Percentiles rank a stretch among this genome's conserved stretches.
Conservation (phyloP, 2,329 filamentous ascomycete species). For the Dactylellina parvicollis region DNA sequence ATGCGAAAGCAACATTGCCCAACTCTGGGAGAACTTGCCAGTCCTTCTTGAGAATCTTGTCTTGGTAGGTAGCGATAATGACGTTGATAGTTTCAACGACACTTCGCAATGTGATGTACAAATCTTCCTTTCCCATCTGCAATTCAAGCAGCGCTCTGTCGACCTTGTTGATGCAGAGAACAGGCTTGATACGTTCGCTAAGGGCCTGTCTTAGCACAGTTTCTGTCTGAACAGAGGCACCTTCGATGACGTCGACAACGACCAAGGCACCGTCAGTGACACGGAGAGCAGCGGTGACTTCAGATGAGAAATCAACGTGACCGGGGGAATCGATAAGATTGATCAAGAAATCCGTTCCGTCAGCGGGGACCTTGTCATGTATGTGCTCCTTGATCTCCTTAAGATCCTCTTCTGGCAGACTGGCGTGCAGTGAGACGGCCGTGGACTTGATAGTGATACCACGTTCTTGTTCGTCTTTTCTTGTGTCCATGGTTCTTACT, state of each 20-base stretch:
- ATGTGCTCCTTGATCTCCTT: constrained; percentile 94
- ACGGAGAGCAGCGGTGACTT: constrained; percentile 99
- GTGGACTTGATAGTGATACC: constrained; percentile 99
- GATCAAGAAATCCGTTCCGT: constrained; percentile 98
- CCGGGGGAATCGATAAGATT: constrained; percentile 99
- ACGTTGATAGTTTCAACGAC: constrained; percentile 99
- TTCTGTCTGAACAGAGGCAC: constrained; percentile 99
- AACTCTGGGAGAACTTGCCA: constrained; percentile 98
- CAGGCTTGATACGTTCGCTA: constrained; percentile 99
- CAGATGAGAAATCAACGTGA: constrained; percentile 99
- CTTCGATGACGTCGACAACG: constrained; percentile 99
- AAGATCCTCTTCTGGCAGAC: constrained; percentile 82
- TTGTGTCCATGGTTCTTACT: constrained; percentile 94
- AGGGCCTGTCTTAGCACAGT: constrained; percentile 98
- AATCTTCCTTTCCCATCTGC: constrained; percentile 97
- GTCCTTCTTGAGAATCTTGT: constrained; percentile 89
- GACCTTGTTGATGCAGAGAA: constrained; percentile 99
- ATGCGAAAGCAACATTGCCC: constrained; percentile 98
- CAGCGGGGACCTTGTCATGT: constrained; percentile 89
- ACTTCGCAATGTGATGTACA: constrained; percentile 99
- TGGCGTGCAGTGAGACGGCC: constrained; percentile 96
- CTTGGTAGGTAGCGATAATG: constrained; percentile 98
- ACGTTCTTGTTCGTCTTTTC: constrained; percentile 98
- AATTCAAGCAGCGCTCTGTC: constrained; percentile 99
- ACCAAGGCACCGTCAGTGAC: constrained; percentile 99